Percentiles rank a stretch among this genome's conserved stretches.
Evolutionary conservation across 2,329 filamentous ascomycete genomes (phyloP).

Genomic region (Penicillium paneum): DNA sequence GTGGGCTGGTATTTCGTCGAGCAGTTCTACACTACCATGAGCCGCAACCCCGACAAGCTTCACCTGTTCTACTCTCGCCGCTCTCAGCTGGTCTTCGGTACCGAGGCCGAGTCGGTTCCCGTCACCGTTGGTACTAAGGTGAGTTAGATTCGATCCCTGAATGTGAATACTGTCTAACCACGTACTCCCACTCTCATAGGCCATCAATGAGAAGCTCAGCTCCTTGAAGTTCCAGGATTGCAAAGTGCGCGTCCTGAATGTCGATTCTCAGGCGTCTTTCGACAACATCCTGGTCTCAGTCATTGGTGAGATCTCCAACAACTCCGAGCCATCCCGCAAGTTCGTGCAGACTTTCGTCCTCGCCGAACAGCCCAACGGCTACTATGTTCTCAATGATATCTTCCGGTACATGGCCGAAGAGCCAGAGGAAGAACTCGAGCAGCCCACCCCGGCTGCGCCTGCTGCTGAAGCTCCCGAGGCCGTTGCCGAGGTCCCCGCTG

Average conservation of each 20-base stretch:
- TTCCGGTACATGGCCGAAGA: slow-evolving; percentile 90
- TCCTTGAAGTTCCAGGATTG: slow-evolving; percentile 91
- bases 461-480: slow-evolving; percentile 45
- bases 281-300: slow-evolving; percentile 96
- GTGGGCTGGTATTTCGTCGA: slow-evolving; percentile 99
- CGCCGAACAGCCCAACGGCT: slow-evolving; percentile 91
- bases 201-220: slow-evolving; percentile 92
- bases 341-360: slow-evolving; percentile 98
- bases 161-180: slow-evolving; percentile 3
- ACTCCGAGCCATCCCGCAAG: slow-evolving; percentile 83
- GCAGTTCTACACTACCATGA: slow-evolving; percentile 97
- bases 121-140: slow-evolving; percentile 87
- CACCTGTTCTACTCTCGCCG: slow-evolving; percentile 95
- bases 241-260: slow-evolving; percentile 97
- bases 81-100: slow-evolving; percentile 90
- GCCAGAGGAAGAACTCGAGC: slow-evolving; percentile 54
- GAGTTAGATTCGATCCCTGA: slow-evolving; percentile 39
- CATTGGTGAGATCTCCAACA: slow-evolving; percentile 97
- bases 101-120: slow-evolving; percentile 81
- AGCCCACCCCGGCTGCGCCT: slow-evolving; percentile 29
- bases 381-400: slow-evolving; percentile 98
- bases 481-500: slow-evolving; percentile 26
- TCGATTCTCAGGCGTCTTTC: slow-evolving; percentile 90
- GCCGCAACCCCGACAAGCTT: slow-evolving; percentile 89
- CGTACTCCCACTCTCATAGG: slow-evolving; percentile 50